Percentiles rank a stretch among this genome's conserved stretches.
Conservation (phyloP, 2,329 filamentous ascomycete species). For the Colletotrichum plurivorum region DNA sequence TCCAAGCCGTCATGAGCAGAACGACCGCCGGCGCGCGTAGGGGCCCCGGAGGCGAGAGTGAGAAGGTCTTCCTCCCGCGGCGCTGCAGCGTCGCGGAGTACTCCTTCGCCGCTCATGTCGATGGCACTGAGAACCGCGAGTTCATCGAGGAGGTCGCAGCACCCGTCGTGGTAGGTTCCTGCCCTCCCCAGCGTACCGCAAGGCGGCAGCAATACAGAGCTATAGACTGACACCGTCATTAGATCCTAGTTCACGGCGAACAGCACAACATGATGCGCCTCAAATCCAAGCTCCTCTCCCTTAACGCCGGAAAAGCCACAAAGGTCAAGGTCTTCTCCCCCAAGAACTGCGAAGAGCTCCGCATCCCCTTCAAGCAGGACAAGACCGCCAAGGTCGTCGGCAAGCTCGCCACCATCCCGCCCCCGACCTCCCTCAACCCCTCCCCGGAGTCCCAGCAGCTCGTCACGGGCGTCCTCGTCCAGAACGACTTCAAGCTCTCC, state of each 20-base stretch:
- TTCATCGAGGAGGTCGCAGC: conserved; percentile 96
- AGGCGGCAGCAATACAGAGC: background rate
- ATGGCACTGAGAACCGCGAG: conserved; percentile 94
- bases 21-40: conserved; percentile 75
- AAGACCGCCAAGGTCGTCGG: conserved; percentile 97
- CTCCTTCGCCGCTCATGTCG: conserved; percentile 96
- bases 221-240: conserved; percentile 37
- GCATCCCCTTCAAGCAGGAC: conserved; percentile 95
- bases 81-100: conserved; percentile 95
- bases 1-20: conserved; percentile 92
- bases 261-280: conserved; percentile 98
- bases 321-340: conserved; percentile 96
- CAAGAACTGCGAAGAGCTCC: conserved; percentile 93
- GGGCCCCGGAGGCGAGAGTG: conserved; percentile 77
- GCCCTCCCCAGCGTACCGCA: too few species aligned
- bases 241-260: conserved; percentile 97
- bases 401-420: conserved; percentile 86
- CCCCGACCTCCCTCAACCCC: conserved; percentile 63
- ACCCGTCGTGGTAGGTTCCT: conserved; percentile 86
- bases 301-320: conserved; percentile 84
- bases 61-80: conserved; percentile 91
- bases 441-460: conserved; percentile 62
- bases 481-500: conserved; percentile 97
- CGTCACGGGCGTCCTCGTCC: conserved; percentile 91
- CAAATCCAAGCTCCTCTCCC: conserved; percentile 93